Percentiles rank a stretch among this genome's conserved stretches.
Conservation (phyloP, 148 eudicot genomes). For the Oxyria digyna region DNA sequence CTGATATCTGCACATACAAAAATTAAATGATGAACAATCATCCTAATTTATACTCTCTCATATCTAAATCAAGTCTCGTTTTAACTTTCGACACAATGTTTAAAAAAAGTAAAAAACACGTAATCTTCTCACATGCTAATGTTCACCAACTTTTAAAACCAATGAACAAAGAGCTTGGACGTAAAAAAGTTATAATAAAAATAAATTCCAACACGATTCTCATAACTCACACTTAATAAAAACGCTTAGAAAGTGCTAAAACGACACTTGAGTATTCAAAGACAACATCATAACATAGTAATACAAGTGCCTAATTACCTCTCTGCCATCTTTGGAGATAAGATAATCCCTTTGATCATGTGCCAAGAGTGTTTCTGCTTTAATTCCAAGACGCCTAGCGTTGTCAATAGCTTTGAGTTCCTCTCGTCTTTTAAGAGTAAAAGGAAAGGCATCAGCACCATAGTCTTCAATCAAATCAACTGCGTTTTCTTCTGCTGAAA, state of each 20-base stretch:
- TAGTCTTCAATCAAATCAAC: slow-evolving; percentile 42
- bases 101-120: too few species aligned
- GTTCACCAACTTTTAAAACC: too few species aligned
- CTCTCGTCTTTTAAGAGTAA: slow-evolving; percentile 28
- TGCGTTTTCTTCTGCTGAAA: slow-evolving; percentile 23
- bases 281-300: not conserved
- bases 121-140: too few species aligned
- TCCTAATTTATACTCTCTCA: too few species aligned
- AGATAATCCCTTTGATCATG: slow-evolving; percentile 21
- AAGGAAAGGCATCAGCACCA: slow-evolving; percentile 46
- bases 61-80: too few species aligned
- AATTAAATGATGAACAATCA: not conserved
- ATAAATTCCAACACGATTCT: too few species aligned
- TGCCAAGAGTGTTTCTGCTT: slow-evolving; percentile 36
- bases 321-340: slow-evolving; percentile 23
- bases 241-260: too few species aligned
- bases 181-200: too few species aligned
- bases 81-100: too few species aligned
- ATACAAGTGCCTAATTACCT: slow-evolving; percentile 18
- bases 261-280: not conserved
- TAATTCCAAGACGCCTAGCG: slow-evolving; percentile 33
- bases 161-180: too few species aligned
- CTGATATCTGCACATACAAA: slow-evolving; percentile 18
- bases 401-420: slow-evolving; percentile 39
- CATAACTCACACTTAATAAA: too few species aligned